Percentiles rank a stretch among this genome's conserved stretches.
These are phyloP conservation scores for Coleophoma eucalyptorum DNA, from an alignment of 2,329 filamentous ascomycete species.

Conservation along the genomic window DNA sequence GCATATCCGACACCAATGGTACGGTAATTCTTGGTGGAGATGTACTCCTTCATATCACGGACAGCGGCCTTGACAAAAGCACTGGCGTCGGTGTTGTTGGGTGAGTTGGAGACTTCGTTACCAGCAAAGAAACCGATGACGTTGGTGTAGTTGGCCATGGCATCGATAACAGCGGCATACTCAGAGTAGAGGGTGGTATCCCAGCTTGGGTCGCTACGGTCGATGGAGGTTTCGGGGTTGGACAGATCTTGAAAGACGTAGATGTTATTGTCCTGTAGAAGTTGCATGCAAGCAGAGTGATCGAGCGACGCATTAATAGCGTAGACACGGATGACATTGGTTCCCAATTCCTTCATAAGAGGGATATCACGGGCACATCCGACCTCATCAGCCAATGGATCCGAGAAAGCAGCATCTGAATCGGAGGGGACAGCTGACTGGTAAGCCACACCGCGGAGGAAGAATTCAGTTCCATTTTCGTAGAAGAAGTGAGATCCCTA, in stretches of 20 bases:
- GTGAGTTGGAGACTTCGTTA: conserved; percentile 91
- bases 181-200: conserved; percentile 72
- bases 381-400: conserved; percentile 72
- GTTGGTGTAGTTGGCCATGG: conserved; percentile 79
- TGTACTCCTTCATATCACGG: conserved; percentile 93
- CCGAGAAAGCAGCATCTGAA: conserved; percentile 59
- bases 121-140: conserved; percentile 97
- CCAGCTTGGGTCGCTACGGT: conserved; percentile 77
- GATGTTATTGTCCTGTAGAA: conserved; percentile 81
- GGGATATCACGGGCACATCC: conserved; percentile 84
- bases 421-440: conserved; percentile 72
- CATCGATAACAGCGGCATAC: conserved; percentile 82
- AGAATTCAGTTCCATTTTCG: conserved; percentile 75
- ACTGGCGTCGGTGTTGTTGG: conserved; percentile 84
- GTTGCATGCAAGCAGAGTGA: conserved; percentile 80
- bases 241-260: conserved; percentile 92
- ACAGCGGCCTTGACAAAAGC: conserved; percentile 98
- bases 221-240: conserved; percentile 78
- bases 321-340: conserved; percentile 94
- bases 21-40: conserved; percentile 74
- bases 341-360: conserved; percentile 71
- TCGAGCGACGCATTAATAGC: conserved; percentile 77
- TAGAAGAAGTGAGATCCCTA: conserved; percentile 29
- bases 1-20: conserved; percentile 89
- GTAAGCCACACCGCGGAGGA: conserved; percentile 92